A percentile compares a stretch with the other conserved stretches of the same genome.
phyloP scores from a whole-genome alignment of 495 filamentous ascomycete genomes.

The Schizothecium vesticola region DNA sequence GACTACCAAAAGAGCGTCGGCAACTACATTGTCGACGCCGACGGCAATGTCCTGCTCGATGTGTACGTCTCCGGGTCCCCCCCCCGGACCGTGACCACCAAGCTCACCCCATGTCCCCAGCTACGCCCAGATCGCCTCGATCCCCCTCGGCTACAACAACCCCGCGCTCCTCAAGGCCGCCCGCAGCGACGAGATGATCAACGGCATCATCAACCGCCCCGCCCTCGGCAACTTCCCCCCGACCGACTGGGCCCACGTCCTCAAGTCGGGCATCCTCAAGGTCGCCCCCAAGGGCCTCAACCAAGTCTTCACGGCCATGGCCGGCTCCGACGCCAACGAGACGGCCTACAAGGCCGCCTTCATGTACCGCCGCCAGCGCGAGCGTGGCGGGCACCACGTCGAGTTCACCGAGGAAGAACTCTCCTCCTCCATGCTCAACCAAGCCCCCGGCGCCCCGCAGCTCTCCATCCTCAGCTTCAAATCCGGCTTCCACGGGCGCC shows the following conservation, averaged over 20 bases:
- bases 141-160: slow-evolving; percentile 97
- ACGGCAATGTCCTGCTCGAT: slow-evolving; percentile 76
- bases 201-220: slow-evolving; percentile 84
- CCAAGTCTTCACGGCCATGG: slow-evolving; percentile 95
- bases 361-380: slow-evolving; percentile 88
- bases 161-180: slow-evolving; percentile 68
- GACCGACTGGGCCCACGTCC: slow-evolving; percentile 77
- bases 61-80: slow-evolving; percentile 55
- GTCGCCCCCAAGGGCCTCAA: slow-evolving; percentile 86
- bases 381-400: slow-evolving; percentile 75
- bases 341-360: slow-evolving; percentile 99
- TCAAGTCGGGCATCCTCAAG: slow-evolving; percentile 80
- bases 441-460: slow-evolving; percentile 73
- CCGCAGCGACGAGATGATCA: slow-evolving; percentile 71
- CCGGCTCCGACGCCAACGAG: slow-evolving; percentile 96
- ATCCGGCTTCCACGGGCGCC: slow-evolving; percentile 88
- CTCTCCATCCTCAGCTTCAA: slow-evolving; percentile 91
- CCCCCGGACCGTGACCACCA: neutral
- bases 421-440: slow-evolving; percentile 74
- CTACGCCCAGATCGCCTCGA: slow-evolving; percentile 94
- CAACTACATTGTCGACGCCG: slow-evolving; percentile 81
- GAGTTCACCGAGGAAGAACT: slow-evolving; percentile 85
- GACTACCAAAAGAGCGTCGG: slow-evolving; percentile 71
- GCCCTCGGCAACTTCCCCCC: slow-evolving; percentile 96
- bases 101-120: slow-evolving; percentile 35